A percentile compares a stretch with the other conserved stretches of the same genome.
Evolutionary conservation across 2,329 filamentous ascomycete genomes (phyloP).

Genomic region (Neonectria magnoliae): DNA sequence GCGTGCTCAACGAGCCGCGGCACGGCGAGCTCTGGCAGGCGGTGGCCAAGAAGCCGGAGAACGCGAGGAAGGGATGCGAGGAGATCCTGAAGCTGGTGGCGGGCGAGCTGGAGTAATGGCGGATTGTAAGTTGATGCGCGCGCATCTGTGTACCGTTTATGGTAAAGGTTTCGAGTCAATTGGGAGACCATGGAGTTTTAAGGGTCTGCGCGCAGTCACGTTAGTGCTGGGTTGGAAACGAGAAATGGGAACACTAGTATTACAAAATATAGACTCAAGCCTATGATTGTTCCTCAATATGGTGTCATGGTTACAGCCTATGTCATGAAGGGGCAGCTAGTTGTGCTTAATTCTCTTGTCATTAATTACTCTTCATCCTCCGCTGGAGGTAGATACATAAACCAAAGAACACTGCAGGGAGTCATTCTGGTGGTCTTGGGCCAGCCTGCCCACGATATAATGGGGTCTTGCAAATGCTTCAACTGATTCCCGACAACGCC

Average conservation of each 20-base stretch:
- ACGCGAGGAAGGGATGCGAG: constrained; percentile 78
- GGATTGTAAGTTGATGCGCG: constrained; percentile 1
- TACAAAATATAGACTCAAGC: background rate
- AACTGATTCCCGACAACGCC: background rate
- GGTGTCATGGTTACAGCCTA: background rate
- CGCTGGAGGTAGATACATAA: constrained; percentile 9
- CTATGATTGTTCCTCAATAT: too few species aligned
- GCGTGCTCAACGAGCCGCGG: constrained; percentile 82
- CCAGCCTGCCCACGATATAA: background rate
- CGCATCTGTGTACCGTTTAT: constrained; percentile 5
- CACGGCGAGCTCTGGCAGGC: constrained; percentile 94
- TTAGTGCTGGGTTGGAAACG: constrained; percentile 8
- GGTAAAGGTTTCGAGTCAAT: constrained; percentile 9
- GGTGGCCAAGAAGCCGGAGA: constrained; percentile 85
- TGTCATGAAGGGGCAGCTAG: background rate
- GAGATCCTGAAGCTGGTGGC: constrained; percentile 86
- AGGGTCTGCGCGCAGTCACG: background rate
- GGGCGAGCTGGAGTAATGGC: constrained; percentile 49
- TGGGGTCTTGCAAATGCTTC: background rate
- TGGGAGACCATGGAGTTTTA: constrained; percentile 19
- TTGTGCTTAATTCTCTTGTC: background rate
- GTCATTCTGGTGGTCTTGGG: constrained; percentile 14
- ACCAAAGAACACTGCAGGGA: background rate
- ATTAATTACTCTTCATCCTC: constrained; percentile 17
- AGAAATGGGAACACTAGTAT: constrained; percentile 6